A percentile compares a stretch with the other conserved stretches of the same genome.
Evolutionary conservation across 768 basidiomycete genomes (phyloP).

Genomic region (Fomitopsis serialis): DNA sequence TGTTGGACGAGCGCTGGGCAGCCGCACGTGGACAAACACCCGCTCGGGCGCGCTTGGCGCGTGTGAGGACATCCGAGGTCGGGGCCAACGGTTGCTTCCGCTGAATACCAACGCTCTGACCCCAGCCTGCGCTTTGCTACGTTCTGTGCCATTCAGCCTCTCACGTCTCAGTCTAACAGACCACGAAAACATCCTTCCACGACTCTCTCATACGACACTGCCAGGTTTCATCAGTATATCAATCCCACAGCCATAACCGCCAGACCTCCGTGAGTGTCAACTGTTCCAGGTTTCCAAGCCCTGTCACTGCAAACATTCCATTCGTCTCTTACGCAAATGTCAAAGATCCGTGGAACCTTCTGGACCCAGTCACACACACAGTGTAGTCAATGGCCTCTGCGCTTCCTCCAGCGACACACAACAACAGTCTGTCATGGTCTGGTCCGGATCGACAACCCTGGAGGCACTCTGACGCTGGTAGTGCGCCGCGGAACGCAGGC

Average conservation of each 20-base stretch:
- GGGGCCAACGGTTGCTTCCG: background rate
- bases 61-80: conserved; percentile 5
- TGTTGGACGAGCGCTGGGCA: too few species aligned
- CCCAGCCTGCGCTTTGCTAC: background rate
- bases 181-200: background rate
- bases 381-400: conserved; percentile 17
- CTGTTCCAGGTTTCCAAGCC: background rate
- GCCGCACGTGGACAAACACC: background rate
- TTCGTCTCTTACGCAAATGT: background rate
- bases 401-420: conserved; percentile 12
- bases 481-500: conserved; percentile 12
- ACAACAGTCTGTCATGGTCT: conserved; percentile 15
- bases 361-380: conserved; percentile 12
- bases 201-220: background rate
- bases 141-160: background rate
- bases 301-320: background rate
- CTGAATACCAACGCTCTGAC: background rate
- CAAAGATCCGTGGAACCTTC: conserved; percentile 15
- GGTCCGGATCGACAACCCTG: conserved; percentile 11
- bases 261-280: too few species aligned
- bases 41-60: background rate
- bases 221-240: too few species aligned
- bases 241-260: too few species aligned
- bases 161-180: background rate
- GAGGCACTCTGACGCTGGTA: conserved; percentile 18